Percentiles rank a stretch among this genome's conserved stretches.
Evolutionary conservation across 2,329 filamentous ascomycete species (phyloP).

Genomic region (Colletotrichum sp.): DNA sequence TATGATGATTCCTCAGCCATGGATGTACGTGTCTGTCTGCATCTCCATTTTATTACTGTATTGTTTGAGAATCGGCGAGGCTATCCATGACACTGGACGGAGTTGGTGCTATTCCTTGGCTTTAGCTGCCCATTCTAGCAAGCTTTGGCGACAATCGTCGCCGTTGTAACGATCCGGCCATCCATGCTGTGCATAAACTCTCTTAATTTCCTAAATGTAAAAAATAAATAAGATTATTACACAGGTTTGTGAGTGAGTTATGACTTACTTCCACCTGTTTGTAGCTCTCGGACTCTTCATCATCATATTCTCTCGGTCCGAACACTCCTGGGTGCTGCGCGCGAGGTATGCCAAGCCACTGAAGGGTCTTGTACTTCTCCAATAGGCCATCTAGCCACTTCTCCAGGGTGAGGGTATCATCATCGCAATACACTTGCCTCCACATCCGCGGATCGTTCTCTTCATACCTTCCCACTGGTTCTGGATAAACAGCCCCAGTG

Average conservation of each 20-base stretch:
- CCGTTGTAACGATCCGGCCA: background rate
- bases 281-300: background rate
- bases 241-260: background rate
- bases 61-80: background rate
- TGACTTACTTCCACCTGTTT: background rate
- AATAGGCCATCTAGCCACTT: background rate
- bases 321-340: background rate
- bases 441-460: background rate
- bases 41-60: background rate
- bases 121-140: background rate
- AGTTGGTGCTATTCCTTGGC: background rate
- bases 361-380: background rate
- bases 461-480: background rate
- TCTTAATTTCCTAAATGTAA: background rate
- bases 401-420: background rate
- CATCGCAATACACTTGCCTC: background rate
- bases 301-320: background rate
- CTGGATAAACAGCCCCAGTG: background rate
- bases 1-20: rapidly evolving
- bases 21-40: rapidly evolving
- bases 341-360: background rate
- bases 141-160: background rate
- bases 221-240: background rate
- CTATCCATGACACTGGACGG: background rate
- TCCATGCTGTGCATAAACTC: background rate